phyloP scores from a whole-genome alignment of 306 rosid species.

The Cucumis melo region DNA sequence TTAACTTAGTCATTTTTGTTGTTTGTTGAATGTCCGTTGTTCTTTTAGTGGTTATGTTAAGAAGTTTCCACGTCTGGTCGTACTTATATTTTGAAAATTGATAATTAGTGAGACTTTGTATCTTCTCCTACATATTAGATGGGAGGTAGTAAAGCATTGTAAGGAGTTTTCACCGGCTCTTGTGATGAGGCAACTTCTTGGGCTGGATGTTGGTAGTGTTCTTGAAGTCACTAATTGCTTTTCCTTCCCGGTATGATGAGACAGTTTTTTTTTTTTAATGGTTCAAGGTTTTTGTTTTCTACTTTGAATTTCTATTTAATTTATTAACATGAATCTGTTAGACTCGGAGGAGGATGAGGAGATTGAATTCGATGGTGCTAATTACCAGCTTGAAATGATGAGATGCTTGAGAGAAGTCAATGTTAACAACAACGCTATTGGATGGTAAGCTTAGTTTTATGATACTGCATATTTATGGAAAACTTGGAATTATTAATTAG shows the following conservation, averaged over 20 bases:
- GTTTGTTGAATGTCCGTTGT: neutral
- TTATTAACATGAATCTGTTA: constrained; percentile 4
- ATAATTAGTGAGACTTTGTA: neutral
- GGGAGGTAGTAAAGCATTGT: constrained; percentile 95
- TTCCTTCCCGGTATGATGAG: constrained; percentile 70
- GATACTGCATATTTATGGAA: neutral
- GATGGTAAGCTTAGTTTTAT: constrained; percentile 49
- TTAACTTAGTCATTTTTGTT: neutral
- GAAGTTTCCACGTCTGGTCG: too few relatives aligned
- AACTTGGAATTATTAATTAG: neutral
- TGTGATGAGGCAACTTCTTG: constrained; percentile 95
- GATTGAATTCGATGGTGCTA: constrained; percentile 95
- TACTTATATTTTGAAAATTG: neutral
- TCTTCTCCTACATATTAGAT: constrained; percentile 37
- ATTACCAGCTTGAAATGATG: constrained; percentile 99
- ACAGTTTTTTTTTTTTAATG: neutral
- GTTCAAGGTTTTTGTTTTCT: neutral
- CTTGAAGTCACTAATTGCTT: constrained; percentile 98
- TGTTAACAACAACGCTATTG: constrained; percentile 93
- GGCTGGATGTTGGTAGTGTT: constrained; percentile 92
- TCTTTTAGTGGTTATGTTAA: neutral
- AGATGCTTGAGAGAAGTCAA: constrained; percentile 97
- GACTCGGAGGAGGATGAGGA: constrained; percentile 97
- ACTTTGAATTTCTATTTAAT: neutral
- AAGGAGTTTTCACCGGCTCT: constrained; percentile 88